These are phyloP conservation scores for Clitopilus hobsonii DNA, from an alignment of 768 basidiomycete genomes.

Conservation along the genomic window DNA sequence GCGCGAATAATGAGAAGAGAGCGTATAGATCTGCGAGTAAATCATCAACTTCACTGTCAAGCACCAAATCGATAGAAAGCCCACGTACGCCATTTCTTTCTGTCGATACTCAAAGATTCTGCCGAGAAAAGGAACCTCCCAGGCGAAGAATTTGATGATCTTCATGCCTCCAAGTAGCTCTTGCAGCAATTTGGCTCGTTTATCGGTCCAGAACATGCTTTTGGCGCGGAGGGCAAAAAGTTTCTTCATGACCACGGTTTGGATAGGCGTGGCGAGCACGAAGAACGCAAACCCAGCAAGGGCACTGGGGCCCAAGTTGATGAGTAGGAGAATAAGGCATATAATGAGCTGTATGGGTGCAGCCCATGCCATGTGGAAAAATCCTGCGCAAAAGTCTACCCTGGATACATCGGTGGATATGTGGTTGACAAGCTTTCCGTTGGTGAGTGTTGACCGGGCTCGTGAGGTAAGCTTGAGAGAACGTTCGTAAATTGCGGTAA, in stretches of 20 bases:
- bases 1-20: slow-evolving; percentile 61
- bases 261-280: slow-evolving; percentile 66
- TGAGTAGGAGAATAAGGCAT: slow-evolving; percentile 68
- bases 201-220: slow-evolving; percentile 88
- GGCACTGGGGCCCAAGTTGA: slow-evolving; percentile 66
- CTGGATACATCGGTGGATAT: slow-evolving; percentile 90
- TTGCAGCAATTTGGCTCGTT: slow-evolving; percentile 82
- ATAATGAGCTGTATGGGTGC: slow-evolving; percentile 74
- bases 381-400: slow-evolving; percentile 82
- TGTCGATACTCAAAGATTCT: slow-evolving; percentile 66
- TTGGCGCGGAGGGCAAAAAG: slow-evolving; percentile 66
- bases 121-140: slow-evolving; percentile 78
- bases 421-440: slow-evolving; percentile 89
- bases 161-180: slow-evolving; percentile 89
- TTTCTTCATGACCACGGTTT: slow-evolving; percentile 67
- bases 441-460: slow-evolving; percentile 74
- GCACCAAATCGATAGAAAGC: slow-evolving; percentile 16
- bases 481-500: slow-evolving; percentile 80
- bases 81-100: slow-evolving; percentile 58
- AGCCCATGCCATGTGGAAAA: slow-evolving; percentile 79
- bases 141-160: slow-evolving; percentile 89
- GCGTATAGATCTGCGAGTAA: slow-evolving; percentile 49
- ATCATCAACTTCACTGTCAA: not conserved
- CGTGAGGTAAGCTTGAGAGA: slow-evolving; percentile 74
- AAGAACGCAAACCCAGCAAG: slow-evolving; percentile 56